phyloP scores from a whole-genome alignment of 495 filamentous ascomycete species.

The Cenococcum geophilum region DNA sequence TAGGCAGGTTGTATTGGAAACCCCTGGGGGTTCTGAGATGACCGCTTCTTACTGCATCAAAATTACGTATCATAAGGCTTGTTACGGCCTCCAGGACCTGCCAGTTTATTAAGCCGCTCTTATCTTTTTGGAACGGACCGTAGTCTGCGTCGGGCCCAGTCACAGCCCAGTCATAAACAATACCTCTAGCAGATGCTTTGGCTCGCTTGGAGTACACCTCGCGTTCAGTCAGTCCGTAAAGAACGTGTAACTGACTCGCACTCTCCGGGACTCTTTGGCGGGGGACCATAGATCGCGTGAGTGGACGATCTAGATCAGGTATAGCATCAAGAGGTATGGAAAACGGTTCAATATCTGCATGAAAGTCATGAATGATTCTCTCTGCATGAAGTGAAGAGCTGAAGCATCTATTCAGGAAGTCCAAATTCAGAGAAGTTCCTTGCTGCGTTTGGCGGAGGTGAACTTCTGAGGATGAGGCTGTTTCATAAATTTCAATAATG shows the following conservation, averaged over 20 bases:
- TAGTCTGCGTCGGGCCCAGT: conserved; percentile 15
- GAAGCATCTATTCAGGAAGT: conserved; percentile 16
- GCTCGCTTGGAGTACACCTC: conserved; percentile 15
- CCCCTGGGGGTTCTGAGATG: conserved; percentile 4
- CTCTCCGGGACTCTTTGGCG: conserved; percentile 9
- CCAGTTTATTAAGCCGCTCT: conserved; percentile 22
- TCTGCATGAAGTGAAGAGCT: conserved; percentile 3
- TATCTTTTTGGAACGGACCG: conserved; percentile 21
- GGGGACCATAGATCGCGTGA: conserved; percentile 18
- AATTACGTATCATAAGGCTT: conserved; percentile 24
- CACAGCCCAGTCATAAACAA: conserved; percentile 25
- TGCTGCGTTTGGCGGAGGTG: not conserved
- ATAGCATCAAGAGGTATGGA: conserved; percentile 17
- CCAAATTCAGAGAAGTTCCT: conserved; percentile 14
- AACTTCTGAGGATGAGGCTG: conserved; percentile 6
- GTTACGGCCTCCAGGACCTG: conserved; percentile 18
- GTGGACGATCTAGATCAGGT: conserved; percentile 5
- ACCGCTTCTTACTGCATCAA: conserved; percentile 3
- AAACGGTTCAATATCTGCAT: conserved; percentile 1
- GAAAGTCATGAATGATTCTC: conserved; percentile 25
- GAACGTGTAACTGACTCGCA: conserved; percentile 23
- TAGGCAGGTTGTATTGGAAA: conserved; percentile 12
- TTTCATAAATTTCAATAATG: conserved; percentile 18
- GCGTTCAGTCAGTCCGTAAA: conserved; percentile 19
- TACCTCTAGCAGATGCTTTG: conserved; percentile 17